Conservation (phyloP, 169 alveolate species). For the Plasmodium cynomolgi region DNA sequence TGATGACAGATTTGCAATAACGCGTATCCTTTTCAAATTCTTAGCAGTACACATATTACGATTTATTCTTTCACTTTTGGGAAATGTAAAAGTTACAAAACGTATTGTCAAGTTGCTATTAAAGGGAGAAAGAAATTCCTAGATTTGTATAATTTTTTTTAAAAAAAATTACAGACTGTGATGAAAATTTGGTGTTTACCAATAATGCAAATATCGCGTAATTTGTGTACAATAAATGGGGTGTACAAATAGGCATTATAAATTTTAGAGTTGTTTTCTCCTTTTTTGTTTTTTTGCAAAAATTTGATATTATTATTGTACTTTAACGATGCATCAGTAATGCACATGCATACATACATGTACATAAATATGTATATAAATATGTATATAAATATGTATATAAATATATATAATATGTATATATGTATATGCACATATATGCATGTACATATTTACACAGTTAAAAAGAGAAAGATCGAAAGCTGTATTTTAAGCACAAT, state of each 20-base stretch:
- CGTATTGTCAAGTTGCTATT: not conserved
- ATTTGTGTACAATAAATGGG: not conserved
- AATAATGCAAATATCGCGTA: not conserved
- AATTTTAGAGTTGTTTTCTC: not conserved
- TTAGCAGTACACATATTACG: not conserved
- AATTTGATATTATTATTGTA: not conserved
- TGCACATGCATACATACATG: not conserved
- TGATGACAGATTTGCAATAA: not conserved
- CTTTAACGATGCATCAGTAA: not conserved
- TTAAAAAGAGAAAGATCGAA: not conserved
- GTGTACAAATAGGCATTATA: not conserved
- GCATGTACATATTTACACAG: not conserved
- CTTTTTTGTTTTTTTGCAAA: no score
- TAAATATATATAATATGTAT: no score
- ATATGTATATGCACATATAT: no score
- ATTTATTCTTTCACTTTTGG: not conserved
- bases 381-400: not conserved
- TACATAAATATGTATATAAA: no score
- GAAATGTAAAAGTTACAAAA: not conserved
- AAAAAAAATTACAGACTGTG: not conserved
- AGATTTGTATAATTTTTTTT: not conserved
- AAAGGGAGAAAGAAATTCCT: not conserved
- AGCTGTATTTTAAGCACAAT: not conserved
- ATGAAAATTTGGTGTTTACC: not conserved
- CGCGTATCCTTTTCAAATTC: not conserved